Conservation (phyloP, 176 grass and related monocot genomes). For the Aegilops tauschii region DNA sequence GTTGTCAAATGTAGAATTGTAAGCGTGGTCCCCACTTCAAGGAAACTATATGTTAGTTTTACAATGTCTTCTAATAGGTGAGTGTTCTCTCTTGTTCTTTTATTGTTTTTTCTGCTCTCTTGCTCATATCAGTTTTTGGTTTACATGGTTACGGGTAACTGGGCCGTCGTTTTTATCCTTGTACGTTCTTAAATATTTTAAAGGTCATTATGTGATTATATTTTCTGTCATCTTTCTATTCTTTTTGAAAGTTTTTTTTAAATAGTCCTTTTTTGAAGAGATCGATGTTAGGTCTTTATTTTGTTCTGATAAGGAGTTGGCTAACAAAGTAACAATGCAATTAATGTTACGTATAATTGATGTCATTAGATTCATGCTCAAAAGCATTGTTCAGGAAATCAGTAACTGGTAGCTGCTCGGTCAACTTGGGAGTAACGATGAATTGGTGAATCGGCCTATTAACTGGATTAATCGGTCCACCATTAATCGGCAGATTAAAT, state of each 20-base stretch:
- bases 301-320: too few relatives aligned
- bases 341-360: too few relatives aligned
- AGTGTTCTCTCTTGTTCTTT: slow-evolving; percentile 13
- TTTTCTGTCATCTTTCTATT: slow-evolving; percentile 7
- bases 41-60: slow-evolving; percentile 85
- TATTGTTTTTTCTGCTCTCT: slow-evolving; percentile 3
- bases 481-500: too few relatives aligned
- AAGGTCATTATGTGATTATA: not conserved
- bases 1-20: slow-evolving; percentile 96
- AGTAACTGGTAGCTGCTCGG: too few relatives aligned
- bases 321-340: too few relatives aligned
- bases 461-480: too few relatives aligned
- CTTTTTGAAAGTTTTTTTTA: not conserved
- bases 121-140: not conserved
- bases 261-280: not conserved
- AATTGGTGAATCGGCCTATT: too few relatives aligned
- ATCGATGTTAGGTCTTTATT: not conserved
- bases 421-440: too few relatives aligned
- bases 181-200: not conserved
- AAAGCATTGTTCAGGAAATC: too few relatives aligned
- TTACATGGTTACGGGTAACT: not conserved
- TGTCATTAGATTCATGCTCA: too few relatives aligned
- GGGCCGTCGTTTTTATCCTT: not conserved
- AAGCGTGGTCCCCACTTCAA: slow-evolving; percentile 56
- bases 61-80: slow-evolving; percentile 72